Conservation (phyloP, 768 basidiomycete genomes). For the Pleurotus eryngii region DNA sequence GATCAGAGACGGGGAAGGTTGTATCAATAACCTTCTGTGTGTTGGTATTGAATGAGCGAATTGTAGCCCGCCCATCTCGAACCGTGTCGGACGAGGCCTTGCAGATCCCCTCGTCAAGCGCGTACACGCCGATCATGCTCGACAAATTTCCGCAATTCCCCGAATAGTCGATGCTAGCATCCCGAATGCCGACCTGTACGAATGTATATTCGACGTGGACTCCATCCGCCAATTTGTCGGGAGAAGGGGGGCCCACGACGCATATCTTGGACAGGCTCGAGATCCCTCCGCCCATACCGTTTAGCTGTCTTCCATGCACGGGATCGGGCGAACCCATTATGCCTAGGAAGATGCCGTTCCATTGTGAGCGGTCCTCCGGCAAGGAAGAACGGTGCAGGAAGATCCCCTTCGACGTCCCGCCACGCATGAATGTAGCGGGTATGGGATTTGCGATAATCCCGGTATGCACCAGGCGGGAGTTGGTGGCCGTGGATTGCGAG, state of each 20-base stretch:
- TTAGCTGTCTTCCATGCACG: conserved; percentile 62
- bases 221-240: conserved; percentile 35
- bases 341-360: conserved; percentile 61
- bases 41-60: conserved; percentile 69
- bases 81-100: conserved; percentile 14
- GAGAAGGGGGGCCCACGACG: conserved; percentile 53
- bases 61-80: conserved; percentile 31
- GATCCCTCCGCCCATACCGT: conserved; percentile 80
- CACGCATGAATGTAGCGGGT: conserved; percentile 57
- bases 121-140: conserved; percentile 71
- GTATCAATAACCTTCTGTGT: conserved; percentile 67
- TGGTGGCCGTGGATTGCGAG: no score
- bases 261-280: conserved; percentile 75
- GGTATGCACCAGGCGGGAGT: background rate
- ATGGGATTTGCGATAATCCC: conserved; percentile 30
- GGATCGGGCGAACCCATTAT: conserved; percentile 84
- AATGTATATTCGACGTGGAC: conserved; percentile 73
- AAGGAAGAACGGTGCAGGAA: conserved; percentile 56
- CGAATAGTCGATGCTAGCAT: conserved; percentile 58
- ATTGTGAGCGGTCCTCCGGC: conserved; percentile 46
- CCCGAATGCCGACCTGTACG: conserved; percentile 58
- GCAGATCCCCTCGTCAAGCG: conserved; percentile 62
- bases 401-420: conserved; percentile 78
- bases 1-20: conserved; percentile 54
- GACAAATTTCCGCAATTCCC: conserved; percentile 79